Percentiles rank a stretch among this genome's conserved stretches.
phyloP scores from a whole-genome alignment of 1,284 basidiomycete genomes.

The Trametes hirsuta region DNA sequence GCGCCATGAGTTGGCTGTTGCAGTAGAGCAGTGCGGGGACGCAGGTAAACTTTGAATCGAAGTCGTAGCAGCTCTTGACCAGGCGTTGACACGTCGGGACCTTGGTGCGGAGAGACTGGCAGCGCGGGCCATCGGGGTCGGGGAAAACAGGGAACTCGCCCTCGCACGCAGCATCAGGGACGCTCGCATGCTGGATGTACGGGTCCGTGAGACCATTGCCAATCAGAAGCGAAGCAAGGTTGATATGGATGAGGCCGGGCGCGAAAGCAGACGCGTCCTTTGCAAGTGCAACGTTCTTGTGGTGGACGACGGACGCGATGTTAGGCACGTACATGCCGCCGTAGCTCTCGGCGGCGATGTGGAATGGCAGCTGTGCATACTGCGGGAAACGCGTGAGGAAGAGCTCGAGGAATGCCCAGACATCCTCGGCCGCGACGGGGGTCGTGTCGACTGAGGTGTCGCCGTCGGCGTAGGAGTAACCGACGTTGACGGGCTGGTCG shows the following conservation, averaged over 20 bases:
- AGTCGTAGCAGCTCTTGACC: slow-evolving; percentile 67
- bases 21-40: slow-evolving; percentile 68
- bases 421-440: slow-evolving; percentile 53
- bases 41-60: slow-evolving; percentile 60
- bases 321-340: slow-evolving; percentile 85
- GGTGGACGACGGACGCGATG: slow-evolving; percentile 77
- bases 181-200: slow-evolving; percentile 66
- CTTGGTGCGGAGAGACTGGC: slow-evolving; percentile 64
- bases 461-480: slow-evolving; percentile 59
- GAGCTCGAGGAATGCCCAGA: slow-evolving; percentile 88
- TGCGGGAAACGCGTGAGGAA: slow-evolving; percentile 78
- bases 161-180: slow-evolving; percentile 84
- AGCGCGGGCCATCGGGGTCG: slow-evolving; percentile 68
- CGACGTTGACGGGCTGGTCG: slow-evolving; percentile 63
- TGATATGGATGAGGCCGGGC: slow-evolving; percentile 58
- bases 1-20: slow-evolving; percentile 59
- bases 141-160: slow-evolving; percentile 78
- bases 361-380: slow-evolving; percentile 71
- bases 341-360: slow-evolving; percentile 77
- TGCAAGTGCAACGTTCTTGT: slow-evolving; percentile 66
- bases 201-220: slow-evolving; percentile 88
- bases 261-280: slow-evolving; percentile 39
- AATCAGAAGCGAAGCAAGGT: slow-evolving; percentile 79
- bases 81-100: slow-evolving; percentile 74
- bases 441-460: slow-evolving; percentile 50